Conservation (phyloP, 148 eudicot species). For the Talinum fruticosum region DNA sequence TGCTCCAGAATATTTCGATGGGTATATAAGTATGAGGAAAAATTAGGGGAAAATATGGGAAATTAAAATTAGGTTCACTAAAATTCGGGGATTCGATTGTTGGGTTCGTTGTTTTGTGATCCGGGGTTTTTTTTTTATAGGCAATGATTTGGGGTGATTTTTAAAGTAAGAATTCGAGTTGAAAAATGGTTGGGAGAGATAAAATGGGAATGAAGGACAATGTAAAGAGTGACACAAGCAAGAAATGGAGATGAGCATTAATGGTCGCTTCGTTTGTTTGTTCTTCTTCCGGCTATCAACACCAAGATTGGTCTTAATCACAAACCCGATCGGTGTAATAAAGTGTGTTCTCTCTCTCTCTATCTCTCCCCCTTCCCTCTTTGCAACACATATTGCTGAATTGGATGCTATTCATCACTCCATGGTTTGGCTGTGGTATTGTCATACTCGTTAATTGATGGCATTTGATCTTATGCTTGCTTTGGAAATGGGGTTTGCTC, state of each 20-base stretch:
- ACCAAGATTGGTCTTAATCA: constrained; percentile 25
- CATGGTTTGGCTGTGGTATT: neutral
- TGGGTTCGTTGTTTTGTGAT: neutral
- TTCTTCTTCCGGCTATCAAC: constrained; percentile 37
- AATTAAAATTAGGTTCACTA: neutral
- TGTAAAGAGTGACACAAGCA: constrained; percentile 11
- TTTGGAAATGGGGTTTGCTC: constrained; percentile 13
- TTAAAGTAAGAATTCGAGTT: constrained; percentile 9
- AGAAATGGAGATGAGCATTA: constrained; percentile 33
- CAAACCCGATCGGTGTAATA: constrained; percentile 46
- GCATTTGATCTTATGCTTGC: neutral
- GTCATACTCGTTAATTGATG: neutral
- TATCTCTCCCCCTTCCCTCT: neutral
- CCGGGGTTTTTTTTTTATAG: neutral
- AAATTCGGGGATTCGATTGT: neutral
- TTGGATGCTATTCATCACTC: neutral
- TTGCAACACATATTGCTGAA: neutral
- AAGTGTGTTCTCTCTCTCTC: constrained; percentile 34
- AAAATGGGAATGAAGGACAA: constrained; percentile 25
- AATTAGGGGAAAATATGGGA: neutral
- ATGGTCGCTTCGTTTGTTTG: constrained; percentile 41
- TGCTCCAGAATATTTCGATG: neutral
- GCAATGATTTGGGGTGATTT: neutral
- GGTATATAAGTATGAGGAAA: neutral
- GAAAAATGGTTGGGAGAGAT: constrained; percentile 17